These are phyloP conservation scores for Vickermania spadyakhi DNA, from an alignment of 208 protist genomes.

Conservation along the genomic window DNA sequence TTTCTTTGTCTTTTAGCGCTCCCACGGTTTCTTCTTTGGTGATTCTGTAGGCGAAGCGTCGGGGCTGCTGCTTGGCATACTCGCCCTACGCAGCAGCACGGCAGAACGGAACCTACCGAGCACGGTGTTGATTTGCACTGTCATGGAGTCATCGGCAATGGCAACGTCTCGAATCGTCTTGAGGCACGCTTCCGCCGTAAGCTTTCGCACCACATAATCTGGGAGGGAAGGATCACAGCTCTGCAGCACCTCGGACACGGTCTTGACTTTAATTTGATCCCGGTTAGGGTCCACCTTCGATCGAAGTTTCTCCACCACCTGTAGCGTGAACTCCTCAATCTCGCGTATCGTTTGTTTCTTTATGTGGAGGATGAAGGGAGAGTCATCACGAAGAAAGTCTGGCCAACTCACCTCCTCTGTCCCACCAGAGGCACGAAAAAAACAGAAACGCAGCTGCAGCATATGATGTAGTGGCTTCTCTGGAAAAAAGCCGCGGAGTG, in stretches of 20 bases:
- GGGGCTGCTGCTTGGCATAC: neutral
- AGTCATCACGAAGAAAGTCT: conserved; percentile 24
- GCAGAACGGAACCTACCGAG: conserved; percentile 42
- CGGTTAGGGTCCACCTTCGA: conserved; percentile 22
- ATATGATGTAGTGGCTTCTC: conserved; percentile 62
- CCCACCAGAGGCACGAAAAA: conserved; percentile 15
- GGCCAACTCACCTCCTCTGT: conserved; percentile 16
- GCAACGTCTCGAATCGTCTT: conserved; percentile 53
- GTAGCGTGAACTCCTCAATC: conserved; percentile 69
- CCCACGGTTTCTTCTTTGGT: neutral
- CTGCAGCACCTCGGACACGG: conserved; percentile 28
- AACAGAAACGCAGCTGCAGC: conserved; percentile 61
- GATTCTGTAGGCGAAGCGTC: neutral
- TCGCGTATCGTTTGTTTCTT: conserved; percentile 57
- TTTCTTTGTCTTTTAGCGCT: too few relatives aligned
- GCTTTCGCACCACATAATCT: conserved; percentile 24
- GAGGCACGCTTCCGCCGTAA: conserved; percentile 49
- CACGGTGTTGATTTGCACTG: conserved; percentile 34
- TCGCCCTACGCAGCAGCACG: conserved; percentile 44
- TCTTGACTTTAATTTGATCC: conserved; percentile 30
- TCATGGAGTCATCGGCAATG: conserved; percentile 26
- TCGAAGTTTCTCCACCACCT: conserved; percentile 56
- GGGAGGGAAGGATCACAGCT: conserved; percentile 16
- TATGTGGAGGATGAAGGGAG: conserved; percentile 58
- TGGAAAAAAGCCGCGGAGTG: conserved; percentile 44